These are phyloP conservation scores for Ballota nigra DNA, from an alignment of 257 asterid species.

Conservation along the genomic window DNA sequence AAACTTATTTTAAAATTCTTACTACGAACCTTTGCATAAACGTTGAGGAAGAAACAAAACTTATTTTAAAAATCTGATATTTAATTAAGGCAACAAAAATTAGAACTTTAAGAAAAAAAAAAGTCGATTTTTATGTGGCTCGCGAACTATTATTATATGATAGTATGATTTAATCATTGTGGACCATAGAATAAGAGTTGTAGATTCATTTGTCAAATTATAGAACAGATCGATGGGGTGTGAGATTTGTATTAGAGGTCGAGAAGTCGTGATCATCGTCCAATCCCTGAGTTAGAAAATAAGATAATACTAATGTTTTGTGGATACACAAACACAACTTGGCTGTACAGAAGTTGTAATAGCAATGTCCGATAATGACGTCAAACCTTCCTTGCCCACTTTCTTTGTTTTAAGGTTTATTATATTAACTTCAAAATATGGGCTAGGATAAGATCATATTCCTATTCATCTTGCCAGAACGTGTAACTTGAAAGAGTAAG, in stretches of 20 bases:
- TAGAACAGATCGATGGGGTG: background rate
- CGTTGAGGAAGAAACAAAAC: too few species aligned
- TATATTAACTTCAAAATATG: background rate
- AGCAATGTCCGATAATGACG: constrained; percentile 1
- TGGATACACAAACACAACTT: background rate
- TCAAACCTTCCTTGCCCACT: background rate
- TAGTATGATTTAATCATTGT: too few species aligned
- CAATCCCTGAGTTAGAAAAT: background rate
- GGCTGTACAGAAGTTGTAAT: background rate
- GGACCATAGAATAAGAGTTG: too few species aligned
- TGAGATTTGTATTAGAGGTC: background rate
- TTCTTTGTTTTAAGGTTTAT: background rate
- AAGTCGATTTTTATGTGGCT: background rate
- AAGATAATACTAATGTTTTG: background rate
- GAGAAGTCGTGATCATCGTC: background rate
- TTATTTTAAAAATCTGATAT: background rate
- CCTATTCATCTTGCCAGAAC: background rate
- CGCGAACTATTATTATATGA: background rate
- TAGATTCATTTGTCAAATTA: background rate
- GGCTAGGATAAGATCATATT: background rate
- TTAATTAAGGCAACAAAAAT: too few species aligned
- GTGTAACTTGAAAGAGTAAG: too few species aligned
- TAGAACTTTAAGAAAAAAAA: background rate
- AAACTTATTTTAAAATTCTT: too few species aligned
- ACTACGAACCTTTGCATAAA: too few species aligned